These are phyloP conservation scores for Pleurozium schreberi DNA, from an alignment of 225 moss, liverwort and hornwort genomes.

Conservation along the genomic window DNA sequence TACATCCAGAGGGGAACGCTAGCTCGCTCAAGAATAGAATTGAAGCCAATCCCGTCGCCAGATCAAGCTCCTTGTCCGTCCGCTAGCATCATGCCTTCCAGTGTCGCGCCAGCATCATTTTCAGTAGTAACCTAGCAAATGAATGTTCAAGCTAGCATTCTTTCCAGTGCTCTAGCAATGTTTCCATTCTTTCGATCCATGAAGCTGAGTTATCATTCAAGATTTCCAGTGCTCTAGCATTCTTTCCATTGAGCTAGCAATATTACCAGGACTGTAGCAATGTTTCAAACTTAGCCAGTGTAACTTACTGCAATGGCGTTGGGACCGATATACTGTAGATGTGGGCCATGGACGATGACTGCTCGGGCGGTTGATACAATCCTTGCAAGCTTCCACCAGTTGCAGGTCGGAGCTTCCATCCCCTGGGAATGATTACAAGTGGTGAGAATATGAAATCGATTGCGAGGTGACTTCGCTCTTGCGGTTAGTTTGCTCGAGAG, in stretches of 20 bases:
- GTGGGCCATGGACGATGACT: constrained; percentile 3
- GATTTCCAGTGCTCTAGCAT: neutral
- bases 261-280: neutral
- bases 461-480: neutral
- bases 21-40: neutral
- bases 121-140: neutral
- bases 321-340: neutral
- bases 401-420: neutral
- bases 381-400: neutral
- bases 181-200: too few species aligned
- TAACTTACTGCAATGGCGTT: neutral
- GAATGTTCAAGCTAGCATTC: neutral
- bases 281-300: too few species aligned
- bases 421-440: too few species aligned
- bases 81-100: neutral
- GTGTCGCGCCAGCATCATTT: neutral
- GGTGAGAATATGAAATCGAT: neutral
- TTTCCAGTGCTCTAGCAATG: neutral
- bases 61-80: neutral
- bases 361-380: neutral
- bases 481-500: neutral
- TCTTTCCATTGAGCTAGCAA: neutral
- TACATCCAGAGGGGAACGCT: neutral
- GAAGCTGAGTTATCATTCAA: neutral
- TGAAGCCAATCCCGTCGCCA: neutral